phyloP scores from a whole-genome alignment of 805 yeast species.

The Groenewaldozyma salmanticensis region DNA sequence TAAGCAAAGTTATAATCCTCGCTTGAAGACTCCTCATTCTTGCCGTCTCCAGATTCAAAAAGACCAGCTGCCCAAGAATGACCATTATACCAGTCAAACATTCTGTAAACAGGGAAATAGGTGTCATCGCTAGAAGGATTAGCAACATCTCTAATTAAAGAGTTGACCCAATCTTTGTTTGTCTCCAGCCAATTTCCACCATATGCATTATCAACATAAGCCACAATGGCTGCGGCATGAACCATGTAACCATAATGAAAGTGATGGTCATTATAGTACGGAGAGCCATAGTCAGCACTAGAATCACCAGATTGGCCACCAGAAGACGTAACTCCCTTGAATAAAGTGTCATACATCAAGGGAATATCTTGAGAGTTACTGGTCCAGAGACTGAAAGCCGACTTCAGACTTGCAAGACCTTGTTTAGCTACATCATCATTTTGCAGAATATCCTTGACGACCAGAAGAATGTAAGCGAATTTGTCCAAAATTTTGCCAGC shows the following conservation, averaged over 20 bases:
- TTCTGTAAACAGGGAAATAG: constrained; percentile 58
- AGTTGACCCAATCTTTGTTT: constrained; percentile 49
- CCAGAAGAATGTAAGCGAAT: constrained; percentile 78
- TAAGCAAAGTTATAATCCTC: constrained; percentile 69
- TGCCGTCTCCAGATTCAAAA: constrained; percentile 55
- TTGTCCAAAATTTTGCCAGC: constrained; percentile 84
- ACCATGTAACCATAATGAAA: constrained; percentile 82
- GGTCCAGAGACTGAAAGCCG: constrained; percentile 61
- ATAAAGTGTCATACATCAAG: constrained; percentile 64
- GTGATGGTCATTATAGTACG: constrained; percentile 76
- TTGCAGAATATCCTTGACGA: constrained; percentile 53
- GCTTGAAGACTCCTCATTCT: constrained; percentile 61
- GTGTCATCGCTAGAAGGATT: constrained; percentile 44
- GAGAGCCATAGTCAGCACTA: constrained; percentile 61
- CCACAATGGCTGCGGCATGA: constrained; percentile 74
- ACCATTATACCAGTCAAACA: constrained; percentile 65
- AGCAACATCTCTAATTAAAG: constrained; percentile 57
- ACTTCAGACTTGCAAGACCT: constrained; percentile 49
- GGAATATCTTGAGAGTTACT: constrained; percentile 62
- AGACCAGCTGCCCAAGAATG: constrained; percentile 77
- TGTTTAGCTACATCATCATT: constrained; percentile 42
- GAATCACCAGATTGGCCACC: constrained; percentile 27
- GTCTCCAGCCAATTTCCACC: constrained; percentile 45
- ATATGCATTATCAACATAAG: constrained; percentile 42
- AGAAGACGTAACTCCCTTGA: constrained; percentile 33